These are phyloP conservation scores for Setaria italica DNA, from an alignment of 202 grass and related monocot genomes.

Conservation along the genomic window DNA sequence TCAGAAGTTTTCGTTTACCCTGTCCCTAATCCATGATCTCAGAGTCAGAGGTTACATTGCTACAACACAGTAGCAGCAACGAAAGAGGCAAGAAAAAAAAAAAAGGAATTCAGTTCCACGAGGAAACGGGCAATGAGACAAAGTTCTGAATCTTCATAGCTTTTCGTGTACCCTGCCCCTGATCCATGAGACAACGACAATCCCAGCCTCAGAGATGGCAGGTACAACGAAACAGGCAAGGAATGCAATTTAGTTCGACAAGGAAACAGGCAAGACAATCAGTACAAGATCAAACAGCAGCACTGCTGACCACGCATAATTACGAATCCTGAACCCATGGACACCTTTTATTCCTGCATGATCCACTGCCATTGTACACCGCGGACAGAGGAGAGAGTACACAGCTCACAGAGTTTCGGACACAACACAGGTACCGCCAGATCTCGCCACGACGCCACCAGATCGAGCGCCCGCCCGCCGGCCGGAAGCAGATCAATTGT, in stretches of 20 bases:
- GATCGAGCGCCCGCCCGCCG: not conserved
- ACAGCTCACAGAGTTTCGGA: not conserved
- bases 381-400: not conserved
- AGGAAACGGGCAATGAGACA: not conserved
- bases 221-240: too few species aligned
- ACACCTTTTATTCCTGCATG: conserved; percentile 36
- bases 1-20: not conserved
- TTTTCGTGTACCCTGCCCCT: not conserved
- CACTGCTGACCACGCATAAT: not conserved
- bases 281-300: not conserved
- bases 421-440: not conserved
- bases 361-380: not conserved
- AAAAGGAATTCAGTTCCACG: too few species aligned
- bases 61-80: not conserved
- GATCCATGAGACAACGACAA: not conserved
- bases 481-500: conserved; percentile 31
- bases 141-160: not conserved
- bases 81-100: not conserved
- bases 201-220: not conserved
- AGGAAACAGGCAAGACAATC: not conserved
- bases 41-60: not conserved
- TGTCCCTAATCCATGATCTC: not conserved
- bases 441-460: conserved; percentile 31
- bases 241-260: not conserved
- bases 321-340: conserved; percentile 5